phyloP scores from a whole-genome alignment of 2,329 filamentous ascomycete species.

The Penicillium sp. region DNA sequence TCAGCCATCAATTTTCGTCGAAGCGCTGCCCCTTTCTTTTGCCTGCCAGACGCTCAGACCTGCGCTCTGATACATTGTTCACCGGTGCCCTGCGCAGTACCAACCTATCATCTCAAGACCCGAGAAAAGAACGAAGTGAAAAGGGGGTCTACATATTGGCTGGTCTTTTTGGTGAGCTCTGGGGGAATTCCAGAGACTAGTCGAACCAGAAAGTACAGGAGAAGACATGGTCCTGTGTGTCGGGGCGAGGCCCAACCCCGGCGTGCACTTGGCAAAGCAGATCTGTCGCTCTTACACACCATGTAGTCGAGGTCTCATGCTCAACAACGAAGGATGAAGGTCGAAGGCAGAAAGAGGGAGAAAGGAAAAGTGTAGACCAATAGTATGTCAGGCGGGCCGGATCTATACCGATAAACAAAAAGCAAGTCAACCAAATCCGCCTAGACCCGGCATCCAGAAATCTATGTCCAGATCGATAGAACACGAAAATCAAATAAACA shows the following conservation, averaged over 20 bases:
- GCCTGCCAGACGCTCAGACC: conserved; percentile 6
- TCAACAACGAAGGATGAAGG: neutral
- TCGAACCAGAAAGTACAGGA: neutral
- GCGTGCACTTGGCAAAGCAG: neutral
- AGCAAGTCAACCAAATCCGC: neutral
- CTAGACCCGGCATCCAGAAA: neutral
- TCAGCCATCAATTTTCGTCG: neutral
- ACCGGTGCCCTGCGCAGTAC: neutral
- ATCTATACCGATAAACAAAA: neutral
- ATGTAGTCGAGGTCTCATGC: neutral
- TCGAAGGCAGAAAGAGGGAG: neutral
- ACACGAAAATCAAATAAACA: neutral
- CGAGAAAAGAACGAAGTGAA: neutral
- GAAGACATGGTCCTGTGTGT: neutral
- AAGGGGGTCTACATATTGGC: neutral
- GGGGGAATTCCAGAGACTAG: neutral
- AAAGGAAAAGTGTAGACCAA: neutral
- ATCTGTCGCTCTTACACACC: neutral
- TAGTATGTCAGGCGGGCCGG: neutral
- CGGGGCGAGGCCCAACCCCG: neutral
- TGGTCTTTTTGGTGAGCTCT: neutral
- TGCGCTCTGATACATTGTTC: conserved; percentile 5
- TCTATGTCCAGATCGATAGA: conserved; percentile 8
- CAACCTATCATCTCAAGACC: neutral
- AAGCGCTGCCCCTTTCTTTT: conserved; percentile 2